These are phyloP conservation scores for Diaporthe longicolla DNA, from an alignment of 2,329 filamentous ascomycete species.

Conservation along the genomic window DNA sequence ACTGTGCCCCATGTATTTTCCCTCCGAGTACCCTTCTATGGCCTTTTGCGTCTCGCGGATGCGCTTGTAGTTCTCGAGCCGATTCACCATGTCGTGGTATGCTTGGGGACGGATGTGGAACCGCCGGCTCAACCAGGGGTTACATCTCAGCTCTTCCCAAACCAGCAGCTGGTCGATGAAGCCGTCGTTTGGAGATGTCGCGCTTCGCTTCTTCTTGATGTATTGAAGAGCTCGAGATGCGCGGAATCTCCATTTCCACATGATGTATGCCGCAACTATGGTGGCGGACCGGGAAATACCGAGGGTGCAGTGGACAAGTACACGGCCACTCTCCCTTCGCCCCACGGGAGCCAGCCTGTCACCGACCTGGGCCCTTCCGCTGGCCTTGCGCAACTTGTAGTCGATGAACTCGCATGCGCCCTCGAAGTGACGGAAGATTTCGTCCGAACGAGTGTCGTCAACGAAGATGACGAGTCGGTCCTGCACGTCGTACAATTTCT, in stretches of 20 bases:
- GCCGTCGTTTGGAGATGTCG: constrained; percentile 43
- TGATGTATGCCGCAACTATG: constrained; percentile 46
- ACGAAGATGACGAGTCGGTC: constrained; percentile 42
- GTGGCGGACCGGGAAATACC: constrained; percentile 46
- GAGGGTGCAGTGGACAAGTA: constrained; percentile 49
- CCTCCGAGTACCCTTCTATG: background rate
- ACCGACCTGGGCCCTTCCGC: background rate
- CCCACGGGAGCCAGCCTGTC: background rate
- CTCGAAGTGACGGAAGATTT: constrained; percentile 40
- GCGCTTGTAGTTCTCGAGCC: background rate
- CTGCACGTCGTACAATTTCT: constrained; percentile 34
- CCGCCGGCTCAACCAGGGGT: constrained; percentile 41
- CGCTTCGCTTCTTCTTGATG: constrained; percentile 40
- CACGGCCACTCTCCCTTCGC: background rate
- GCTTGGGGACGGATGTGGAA: background rate
- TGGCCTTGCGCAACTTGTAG: background rate
- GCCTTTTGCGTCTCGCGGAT: background rate
- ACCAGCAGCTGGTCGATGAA: constrained; percentile 46
- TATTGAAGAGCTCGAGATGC: constrained; percentile 28
- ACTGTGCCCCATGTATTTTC: background rate
- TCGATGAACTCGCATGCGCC: constrained; percentile 46
- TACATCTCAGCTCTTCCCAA: constrained; percentile 44
- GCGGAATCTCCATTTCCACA: constrained; percentile 42
- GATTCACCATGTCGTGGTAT: background rate
- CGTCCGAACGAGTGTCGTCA: constrained; percentile 35